phyloP scores from a whole-genome alignment of 805 yeast species.

The Wickerhamia fluorescens region DNA sequence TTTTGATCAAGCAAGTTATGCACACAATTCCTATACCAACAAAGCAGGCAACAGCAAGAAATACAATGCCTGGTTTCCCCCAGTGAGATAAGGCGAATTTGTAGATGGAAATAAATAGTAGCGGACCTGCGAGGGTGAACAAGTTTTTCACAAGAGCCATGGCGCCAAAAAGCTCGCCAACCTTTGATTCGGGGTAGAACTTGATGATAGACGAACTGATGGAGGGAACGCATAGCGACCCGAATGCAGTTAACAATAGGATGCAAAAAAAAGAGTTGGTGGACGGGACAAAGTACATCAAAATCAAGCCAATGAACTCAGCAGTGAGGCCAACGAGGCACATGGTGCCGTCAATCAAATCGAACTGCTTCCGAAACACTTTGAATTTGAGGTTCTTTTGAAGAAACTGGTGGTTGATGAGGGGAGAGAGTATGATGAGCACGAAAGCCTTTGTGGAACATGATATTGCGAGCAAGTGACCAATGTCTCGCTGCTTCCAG shows the following conservation, averaged over 20 bases:
- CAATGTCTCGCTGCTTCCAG: conserved; percentile 51
- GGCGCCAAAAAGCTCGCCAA: conserved; percentile 73
- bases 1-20: conserved; percentile 11
- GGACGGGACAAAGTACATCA: conserved; percentile 24
- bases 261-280: conserved; percentile 21
- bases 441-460: conserved; percentile 45
- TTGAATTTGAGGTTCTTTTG: conserved; percentile 22
- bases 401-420: conserved; percentile 30
- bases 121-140: conserved; percentile 42
- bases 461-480: conserved; percentile 46
- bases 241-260: conserved; percentile 38
- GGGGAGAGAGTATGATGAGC: conserved; percentile 47
- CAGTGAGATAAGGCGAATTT: conserved; percentile 19
- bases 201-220: conserved; percentile 54
- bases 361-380: conserved; percentile 39
- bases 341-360: conserved; percentile 41
- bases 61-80: conserved; percentile 23
- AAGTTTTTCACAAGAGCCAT: conserved; percentile 52
- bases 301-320: conserved; percentile 33
- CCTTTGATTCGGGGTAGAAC: conserved; percentile 48
- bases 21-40: conserved; percentile 1
- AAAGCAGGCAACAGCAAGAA: conserved; percentile 9
- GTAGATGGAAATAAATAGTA: conserved; percentile 42
- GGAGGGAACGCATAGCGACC: conserved; percentile 49
- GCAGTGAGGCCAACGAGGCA: conserved; percentile 27